These are phyloP conservation scores for Amanita brunnescens DNA, from an alignment of 768 basidiomycete species.

Conservation along the genomic window DNA sequence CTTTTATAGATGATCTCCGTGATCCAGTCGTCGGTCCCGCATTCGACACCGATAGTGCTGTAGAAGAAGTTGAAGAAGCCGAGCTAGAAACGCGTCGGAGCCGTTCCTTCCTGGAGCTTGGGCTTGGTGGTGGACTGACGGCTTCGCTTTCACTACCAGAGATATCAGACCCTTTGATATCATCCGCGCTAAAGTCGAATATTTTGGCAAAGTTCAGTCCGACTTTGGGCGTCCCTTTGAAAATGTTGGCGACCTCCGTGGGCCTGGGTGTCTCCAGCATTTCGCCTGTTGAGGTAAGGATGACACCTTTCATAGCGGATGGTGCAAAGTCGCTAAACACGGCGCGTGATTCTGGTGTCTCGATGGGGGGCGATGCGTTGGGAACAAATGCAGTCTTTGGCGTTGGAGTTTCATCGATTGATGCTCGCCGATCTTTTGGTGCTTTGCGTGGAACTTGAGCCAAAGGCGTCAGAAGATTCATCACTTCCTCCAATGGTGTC, in stretches of 20 bases:
- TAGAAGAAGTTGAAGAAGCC: not conserved
- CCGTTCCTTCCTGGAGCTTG: conserved; percentile 34
- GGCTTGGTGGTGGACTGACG: conserved; percentile 37
- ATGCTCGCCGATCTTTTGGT: conserved; percentile 8
- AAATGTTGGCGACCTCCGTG: conserved; percentile 54
- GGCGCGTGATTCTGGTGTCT: conserved; percentile 45
- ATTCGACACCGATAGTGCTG: conserved; percentile 2
- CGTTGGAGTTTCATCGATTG: conserved; percentile 16
- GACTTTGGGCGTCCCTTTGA: conserved; percentile 60
- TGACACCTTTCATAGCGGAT: conserved; percentile 69
- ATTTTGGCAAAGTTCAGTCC: conserved; percentile 72
- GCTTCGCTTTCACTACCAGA: conserved; percentile 25
- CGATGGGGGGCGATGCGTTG: conserved; percentile 24
- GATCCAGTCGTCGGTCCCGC: conserved; percentile 37
- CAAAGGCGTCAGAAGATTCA: conserved; percentile 54
- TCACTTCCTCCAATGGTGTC: conserved; percentile 67
- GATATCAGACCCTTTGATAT: not conserved
- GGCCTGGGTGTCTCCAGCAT: conserved; percentile 64
- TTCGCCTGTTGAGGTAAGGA: conserved; percentile 74
- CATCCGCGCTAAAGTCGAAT: conserved; percentile 49
- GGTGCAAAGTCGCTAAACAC: conserved; percentile 26
- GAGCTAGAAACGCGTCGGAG: conserved; percentile 15
- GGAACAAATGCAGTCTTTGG: conserved; percentile 14
- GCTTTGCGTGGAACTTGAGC: conserved; percentile 20
- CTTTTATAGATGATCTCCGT: conserved; percentile 49